These are phyloP conservation scores for Pythium dissimile DNA, from an alignment of 352 stramenopile species.

Conservation along the genomic window DNA sequence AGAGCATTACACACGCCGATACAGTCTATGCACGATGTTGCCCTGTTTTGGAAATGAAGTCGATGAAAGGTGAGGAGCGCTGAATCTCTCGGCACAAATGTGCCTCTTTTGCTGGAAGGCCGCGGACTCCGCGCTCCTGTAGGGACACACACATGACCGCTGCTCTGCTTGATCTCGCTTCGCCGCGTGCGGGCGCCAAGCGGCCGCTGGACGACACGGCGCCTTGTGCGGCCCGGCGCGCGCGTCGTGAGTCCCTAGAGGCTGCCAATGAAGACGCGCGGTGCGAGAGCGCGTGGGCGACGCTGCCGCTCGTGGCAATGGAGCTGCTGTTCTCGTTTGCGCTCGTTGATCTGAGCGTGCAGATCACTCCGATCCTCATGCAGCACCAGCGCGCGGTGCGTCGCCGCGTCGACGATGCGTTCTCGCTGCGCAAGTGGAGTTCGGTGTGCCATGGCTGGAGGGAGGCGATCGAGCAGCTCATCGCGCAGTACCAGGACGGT, in stretches of 20 bases:
- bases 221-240: background rate
- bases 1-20: background rate
- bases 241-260: background rate
- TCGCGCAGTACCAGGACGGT: slow-evolving; percentile 36
- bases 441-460: slow-evolving; percentile 45
- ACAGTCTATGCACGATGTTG: background rate
- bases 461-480: slow-evolving; percentile 42
- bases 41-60: background rate
- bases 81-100: slow-evolving; percentile 8
- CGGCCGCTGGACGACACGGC: background rate
- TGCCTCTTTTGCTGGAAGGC: slow-evolving; percentile 15
- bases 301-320: slow-evolving; percentile 44
- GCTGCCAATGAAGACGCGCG: background rate
- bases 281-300: slow-evolving; percentile 13
- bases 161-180: background rate
- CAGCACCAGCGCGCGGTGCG: slow-evolving; percentile 38
- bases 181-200: slow-evolving; percentile 4
- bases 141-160: too few relatives aligned
- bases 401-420: slow-evolving; percentile 34
- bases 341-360: slow-evolving; percentile 45
- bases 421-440: slow-evolving; percentile 34
- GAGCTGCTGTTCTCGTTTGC: slow-evolving; percentile 53
- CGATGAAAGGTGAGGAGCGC: background rate
- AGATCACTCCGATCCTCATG: slow-evolving; percentile 43
- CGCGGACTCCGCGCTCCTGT: too few relatives aligned